A percentile compares a stretch with the other conserved stretches of the same genome.
phyloP scores from a whole-genome alignment of 2,329 filamentous ascomycete species.

The Graphilbum fragrans region DNA sequence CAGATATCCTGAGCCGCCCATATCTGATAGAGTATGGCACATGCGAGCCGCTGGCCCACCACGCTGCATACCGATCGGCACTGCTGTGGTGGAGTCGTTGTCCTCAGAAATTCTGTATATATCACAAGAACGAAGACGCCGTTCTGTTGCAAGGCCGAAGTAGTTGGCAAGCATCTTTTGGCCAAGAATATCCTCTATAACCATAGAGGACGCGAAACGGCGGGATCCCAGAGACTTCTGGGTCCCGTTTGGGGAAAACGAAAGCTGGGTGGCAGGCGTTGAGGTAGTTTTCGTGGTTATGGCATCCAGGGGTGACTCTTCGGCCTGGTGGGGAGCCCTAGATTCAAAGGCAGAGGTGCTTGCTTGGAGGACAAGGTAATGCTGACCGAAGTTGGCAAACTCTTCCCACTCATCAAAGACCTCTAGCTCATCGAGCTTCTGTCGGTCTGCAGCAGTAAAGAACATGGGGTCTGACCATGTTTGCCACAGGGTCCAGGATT shows the following conservation, averaged over 20 bases:
- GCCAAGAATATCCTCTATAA: slow-evolving; percentile 24
- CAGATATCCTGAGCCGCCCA: slow-evolving; percentile 46
- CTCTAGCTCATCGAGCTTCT: slow-evolving; percentile 56
- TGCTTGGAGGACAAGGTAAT: slow-evolving; percentile 72
- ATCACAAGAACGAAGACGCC: slow-evolving; percentile 36
- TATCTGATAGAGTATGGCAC: slow-evolving; percentile 64
- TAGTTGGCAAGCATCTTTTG: slow-evolving; percentile 30
- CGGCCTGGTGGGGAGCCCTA: not conserved
- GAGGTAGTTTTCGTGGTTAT: no score
- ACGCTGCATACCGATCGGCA: slow-evolving; percentile 8
- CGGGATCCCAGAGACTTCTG: slow-evolving; percentile 31
- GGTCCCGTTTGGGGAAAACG: not conserved
- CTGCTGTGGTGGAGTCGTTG: slow-evolving; percentile 2
- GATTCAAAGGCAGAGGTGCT: slow-evolving; percentile 18
- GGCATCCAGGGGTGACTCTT: no score
- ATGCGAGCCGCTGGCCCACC: slow-evolving; percentile 39
- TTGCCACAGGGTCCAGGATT: slow-evolving; percentile 64
- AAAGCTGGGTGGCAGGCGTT: not conserved
- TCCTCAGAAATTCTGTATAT: slow-evolving; percentile 23
- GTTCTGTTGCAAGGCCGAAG: slow-evolving; percentile 31
- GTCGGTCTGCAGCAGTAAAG: slow-evolving; percentile 46
- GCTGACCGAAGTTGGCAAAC: slow-evolving; percentile 70
- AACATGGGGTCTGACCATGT: slow-evolving; percentile 64
- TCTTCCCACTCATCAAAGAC: slow-evolving; percentile 97
- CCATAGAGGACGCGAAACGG: slow-evolving; percentile 47